Evolutionary conservation across 1,284 basidiomycete genomes (phyloP).

Genomic region (Leucoagaricus sp.): DNA sequence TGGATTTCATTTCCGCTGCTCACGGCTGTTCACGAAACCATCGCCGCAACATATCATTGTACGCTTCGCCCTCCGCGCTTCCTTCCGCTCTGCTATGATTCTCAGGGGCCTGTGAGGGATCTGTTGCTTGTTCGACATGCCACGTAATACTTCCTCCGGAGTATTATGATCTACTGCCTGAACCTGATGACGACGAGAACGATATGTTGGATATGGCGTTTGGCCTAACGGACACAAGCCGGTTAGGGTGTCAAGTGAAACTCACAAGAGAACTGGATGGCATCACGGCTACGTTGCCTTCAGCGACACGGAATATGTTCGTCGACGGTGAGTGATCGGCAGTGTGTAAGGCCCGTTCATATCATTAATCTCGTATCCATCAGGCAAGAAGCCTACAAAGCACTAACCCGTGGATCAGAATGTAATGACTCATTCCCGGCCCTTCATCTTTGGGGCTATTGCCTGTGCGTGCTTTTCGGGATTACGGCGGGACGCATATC

Average conservation of each 20-base stretch:
- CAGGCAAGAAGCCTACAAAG: slow-evolving; percentile 16
- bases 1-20: slow-evolving; percentile 4
- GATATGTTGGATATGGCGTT: slow-evolving; percentile 99
- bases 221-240: slow-evolving; percentile 91
- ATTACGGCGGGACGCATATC: no score
- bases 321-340: slow-evolving; percentile 45
- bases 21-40: background rate
- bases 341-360: background rate
- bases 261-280: slow-evolving; percentile 86
- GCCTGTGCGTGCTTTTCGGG: no score
- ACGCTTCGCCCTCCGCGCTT: background rate
- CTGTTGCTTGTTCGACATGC: slow-evolving; percentile 97
- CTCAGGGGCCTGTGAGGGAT: slow-evolving; percentile 93
- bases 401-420: background rate
- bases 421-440: background rate
- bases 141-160: slow-evolving; percentile 89
- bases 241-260: slow-evolving; percentile 83
- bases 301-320: slow-evolving; percentile 97
- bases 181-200: slow-evolving; percentile 97
- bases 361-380: background rate
- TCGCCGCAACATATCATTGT: background rate
- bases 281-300: slow-evolving; percentile 83
- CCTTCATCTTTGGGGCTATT: background rate
- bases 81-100: background rate
- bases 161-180: slow-evolving; percentile 83